Evolutionary conservation across 2,329 filamentous ascomycete species (phyloP).

Genomic region (Claviceps sp.): DNA sequence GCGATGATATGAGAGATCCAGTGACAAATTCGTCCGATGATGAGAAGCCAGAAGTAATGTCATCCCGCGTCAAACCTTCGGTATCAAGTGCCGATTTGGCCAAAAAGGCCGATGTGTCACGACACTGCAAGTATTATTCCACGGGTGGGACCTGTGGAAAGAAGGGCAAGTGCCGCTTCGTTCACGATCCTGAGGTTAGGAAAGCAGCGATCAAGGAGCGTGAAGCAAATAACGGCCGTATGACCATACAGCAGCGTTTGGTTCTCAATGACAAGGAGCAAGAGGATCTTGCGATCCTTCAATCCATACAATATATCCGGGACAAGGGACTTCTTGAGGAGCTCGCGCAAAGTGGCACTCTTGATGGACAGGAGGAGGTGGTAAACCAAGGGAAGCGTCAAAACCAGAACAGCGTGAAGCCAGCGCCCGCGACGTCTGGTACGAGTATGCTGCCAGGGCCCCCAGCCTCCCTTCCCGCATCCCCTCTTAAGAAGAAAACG

Average conservation of each 20-base stretch:
- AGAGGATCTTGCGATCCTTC: conserved; percentile 51
- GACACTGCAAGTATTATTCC: conserved; percentile 59
- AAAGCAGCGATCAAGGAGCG: conserved; percentile 50
- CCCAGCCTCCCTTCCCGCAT: conserved; percentile 23
- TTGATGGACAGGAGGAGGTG: conserved; percentile 3
- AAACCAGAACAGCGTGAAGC: conserved; percentile 3
- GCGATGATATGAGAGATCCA: conserved; percentile 48
- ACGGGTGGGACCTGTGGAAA: conserved; percentile 56
- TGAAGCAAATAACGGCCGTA: conserved; percentile 49
- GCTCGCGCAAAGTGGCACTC: conserved; percentile 7
- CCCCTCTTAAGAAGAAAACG: conserved; percentile 20
- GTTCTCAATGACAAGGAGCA: conserved; percentile 56
- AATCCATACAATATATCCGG: conserved; percentile 52
- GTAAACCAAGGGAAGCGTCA: conserved; percentile 9
- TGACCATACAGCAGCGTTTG: conserved; percentile 52
- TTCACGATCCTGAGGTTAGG: conserved; percentile 50
- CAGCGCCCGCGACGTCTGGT: conserved; percentile 6
- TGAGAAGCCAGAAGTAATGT: conserved; percentile 44
- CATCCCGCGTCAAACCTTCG: conserved; percentile 28
- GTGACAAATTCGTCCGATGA: conserved; percentile 41
- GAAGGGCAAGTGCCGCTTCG: conserved; percentile 64
- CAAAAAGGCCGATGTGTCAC: conserved; percentile 46
- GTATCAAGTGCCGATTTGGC: conserved; percentile 29
- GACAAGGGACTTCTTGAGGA: conserved; percentile 40
- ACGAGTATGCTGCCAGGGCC: conserved; percentile 24